A percentile compares a stretch with the other conserved stretches of the same genome.
Conservation (phyloP, 1,284 basidiomycete genomes). For the Cystobasidium pallidum region DNA sequence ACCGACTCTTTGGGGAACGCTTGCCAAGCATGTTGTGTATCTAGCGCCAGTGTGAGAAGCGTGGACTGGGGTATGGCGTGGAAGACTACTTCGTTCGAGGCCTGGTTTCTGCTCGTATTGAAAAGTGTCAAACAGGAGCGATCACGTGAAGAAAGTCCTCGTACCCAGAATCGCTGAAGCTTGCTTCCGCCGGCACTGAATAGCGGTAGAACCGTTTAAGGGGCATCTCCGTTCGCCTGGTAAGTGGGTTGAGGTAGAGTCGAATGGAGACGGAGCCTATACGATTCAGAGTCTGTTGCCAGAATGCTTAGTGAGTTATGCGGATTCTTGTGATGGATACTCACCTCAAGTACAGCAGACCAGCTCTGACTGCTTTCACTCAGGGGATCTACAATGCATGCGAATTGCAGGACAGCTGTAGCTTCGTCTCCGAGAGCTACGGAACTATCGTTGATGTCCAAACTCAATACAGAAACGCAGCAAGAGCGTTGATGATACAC, state of each 20-base stretch:
- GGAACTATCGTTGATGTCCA: conserved; percentile 59
- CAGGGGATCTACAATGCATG: conserved; percentile 78
- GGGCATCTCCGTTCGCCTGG: conserved; percentile 70
- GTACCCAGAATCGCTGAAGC: conserved; percentile 75
- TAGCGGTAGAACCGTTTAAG: conserved; percentile 93
- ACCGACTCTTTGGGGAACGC: conserved; percentile 84
- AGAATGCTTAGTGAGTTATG: not conserved
- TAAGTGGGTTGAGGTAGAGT: conserved; percentile 73
- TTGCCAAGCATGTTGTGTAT: conserved; percentile 87
- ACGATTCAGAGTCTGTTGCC: conserved; percentile 57
- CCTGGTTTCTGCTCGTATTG: conserved; percentile 52
- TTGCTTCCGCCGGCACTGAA: conserved; percentile 65
- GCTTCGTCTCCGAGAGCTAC: conserved; percentile 71
- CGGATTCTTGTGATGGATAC: conserved; percentile 42
- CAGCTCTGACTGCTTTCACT: conserved; percentile 83
- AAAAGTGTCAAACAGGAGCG: conserved; percentile 7
- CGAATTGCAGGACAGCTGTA: conserved; percentile 72
- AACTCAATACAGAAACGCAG: too few species aligned
- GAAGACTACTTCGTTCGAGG: conserved; percentile 60
- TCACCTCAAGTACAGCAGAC: conserved; percentile 74
- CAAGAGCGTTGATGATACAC: conserved; percentile 54
- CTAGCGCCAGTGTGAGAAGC: conserved; percentile 89
- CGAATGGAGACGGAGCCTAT: conserved; percentile 65
- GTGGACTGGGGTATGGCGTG: conserved; percentile 65
- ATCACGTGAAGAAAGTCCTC: conserved; percentile 47